Evolutionary conservation across 352 stramenopile genomes (phyloP), one percentile per base, ranked within the genome.

Genomic region (Phytophthora multivora): DNA sequence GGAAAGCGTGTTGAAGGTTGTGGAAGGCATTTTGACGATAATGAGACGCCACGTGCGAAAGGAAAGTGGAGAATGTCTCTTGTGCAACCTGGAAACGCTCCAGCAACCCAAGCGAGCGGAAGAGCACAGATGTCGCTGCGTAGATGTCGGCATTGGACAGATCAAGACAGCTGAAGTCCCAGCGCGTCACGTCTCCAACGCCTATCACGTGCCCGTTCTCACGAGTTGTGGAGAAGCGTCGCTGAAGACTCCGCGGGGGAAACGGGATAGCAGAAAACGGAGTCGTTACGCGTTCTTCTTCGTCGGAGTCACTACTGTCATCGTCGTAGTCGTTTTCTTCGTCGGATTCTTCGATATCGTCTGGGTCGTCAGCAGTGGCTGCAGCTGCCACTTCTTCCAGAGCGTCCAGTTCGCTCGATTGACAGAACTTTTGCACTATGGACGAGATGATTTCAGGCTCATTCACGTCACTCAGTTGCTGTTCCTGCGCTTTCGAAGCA

Each of bases 1-100:
- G 79, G 48, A 90, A 87, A 8, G 63, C 85, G 45, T 93, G 85
- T 59, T 91, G 75, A 12, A 89, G 82, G 36, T 91, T 93, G 68
- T 93, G 85, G 52, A 86, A 93, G 12, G 85, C 67, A 52, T 89
- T 90, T 28, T 77, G 40, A 12, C 78, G 77, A 38, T 92, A 93
- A 49, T 86, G 75, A 4, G 65, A 80, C 6, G 73, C 67, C 5
- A 92, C 79, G 12, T 82, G 71, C 4, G 69, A 77, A 5, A 91
- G 62, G 33, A 93, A 91, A 1, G 68, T 79, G 16, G 70, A 57
- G 21, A 92, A 76, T 11, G 79, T 88, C 21, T 89, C 75, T 35
- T 59, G 51, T 2, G 61, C 52, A 28, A 91, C 79, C 15, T 63
- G 56, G 42, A 89, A 93, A 10, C 52, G 56, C 18, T 89, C 83